Conservation (phyloP, 2,329 filamentous ascomycete genomes). For the Boeremia exigua region DNA sequence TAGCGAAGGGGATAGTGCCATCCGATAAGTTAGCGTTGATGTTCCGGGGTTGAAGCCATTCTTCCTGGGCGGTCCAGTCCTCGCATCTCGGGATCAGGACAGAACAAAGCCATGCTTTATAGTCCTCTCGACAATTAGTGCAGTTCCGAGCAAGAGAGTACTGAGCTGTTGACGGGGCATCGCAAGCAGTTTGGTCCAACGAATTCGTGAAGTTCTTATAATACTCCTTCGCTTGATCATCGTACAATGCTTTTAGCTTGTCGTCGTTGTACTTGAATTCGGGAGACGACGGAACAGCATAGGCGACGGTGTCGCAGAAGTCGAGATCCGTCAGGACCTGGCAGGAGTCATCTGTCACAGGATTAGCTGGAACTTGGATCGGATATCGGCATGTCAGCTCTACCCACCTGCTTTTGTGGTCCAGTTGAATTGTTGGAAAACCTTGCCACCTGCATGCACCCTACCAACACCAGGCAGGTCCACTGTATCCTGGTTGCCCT, state of each 20-base stretch:
- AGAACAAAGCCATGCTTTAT: slow-evolving; percentile 94
- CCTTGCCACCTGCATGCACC: slow-evolving; percentile 74
- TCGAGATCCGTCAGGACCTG: slow-evolving; percentile 84
- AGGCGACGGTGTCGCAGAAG: slow-evolving; percentile 88
- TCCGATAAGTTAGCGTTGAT: slow-evolving; percentile 73
- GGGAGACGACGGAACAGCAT: slow-evolving; percentile 85
- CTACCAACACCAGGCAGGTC: slow-evolving; percentile 49
- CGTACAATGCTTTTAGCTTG: slow-evolving; percentile 75
- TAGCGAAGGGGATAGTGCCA: slow-evolving; percentile 54
- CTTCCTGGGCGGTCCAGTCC: slow-evolving; percentile 69
- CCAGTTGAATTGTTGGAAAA: slow-evolving; percentile 77
- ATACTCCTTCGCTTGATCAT: slow-evolving; percentile 71
- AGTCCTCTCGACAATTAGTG: slow-evolving; percentile 75
- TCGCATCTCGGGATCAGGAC: slow-evolving; percentile 92
- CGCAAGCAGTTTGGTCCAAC: slow-evolving; percentile 83
- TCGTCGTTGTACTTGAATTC: slow-evolving; percentile 65
- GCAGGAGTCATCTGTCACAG: slow-evolving; percentile 72
- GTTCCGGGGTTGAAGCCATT: slow-evolving; percentile 70
- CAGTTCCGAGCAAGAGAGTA: slow-evolving; percentile 85
- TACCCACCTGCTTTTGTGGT: slow-evolving; percentile 75
- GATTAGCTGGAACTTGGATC: slow-evolving; percentile 17
- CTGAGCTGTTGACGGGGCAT: slow-evolving; percentile 72
- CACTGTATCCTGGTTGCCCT: slow-evolving; percentile 60
- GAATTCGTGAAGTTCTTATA: slow-evolving; percentile 82
- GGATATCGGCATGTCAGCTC: neutral